Percentiles rank a stretch among this genome's conserved stretches.
phyloP scores from a whole-genome alignment of 2,329 filamentous ascomycete genomes.

The Blumeria hordei region DNA sequence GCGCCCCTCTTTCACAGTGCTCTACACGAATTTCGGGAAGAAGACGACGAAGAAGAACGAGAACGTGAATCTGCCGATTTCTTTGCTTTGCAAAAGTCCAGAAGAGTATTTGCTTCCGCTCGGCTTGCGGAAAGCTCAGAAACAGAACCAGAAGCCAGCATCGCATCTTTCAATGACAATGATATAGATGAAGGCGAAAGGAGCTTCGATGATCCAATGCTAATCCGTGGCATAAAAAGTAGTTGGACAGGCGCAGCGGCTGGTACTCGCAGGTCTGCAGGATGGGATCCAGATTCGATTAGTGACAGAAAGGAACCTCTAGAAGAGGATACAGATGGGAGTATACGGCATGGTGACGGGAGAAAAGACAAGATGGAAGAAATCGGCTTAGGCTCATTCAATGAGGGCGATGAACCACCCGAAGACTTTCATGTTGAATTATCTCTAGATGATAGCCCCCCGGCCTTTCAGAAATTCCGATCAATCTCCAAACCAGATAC shows the following conservation, averaged over 20 bases:
- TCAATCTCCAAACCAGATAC: conserved; percentile 11
- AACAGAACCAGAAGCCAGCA: conserved; percentile 46
- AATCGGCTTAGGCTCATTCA: conserved; percentile 51
- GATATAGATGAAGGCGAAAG: conserved; percentile 20
- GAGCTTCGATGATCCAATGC: conserved; percentile 22
- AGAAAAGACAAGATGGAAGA: conserved; percentile 56
- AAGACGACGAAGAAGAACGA: conserved; percentile 78
- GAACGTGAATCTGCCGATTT: conserved; percentile 84
- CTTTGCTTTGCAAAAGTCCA: conserved; percentile 72
- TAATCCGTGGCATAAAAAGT: conserved; percentile 29
- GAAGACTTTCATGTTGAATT: conserved; percentile 33
- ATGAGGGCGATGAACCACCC: conserved; percentile 33
- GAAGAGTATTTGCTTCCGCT: conserved; percentile 67
- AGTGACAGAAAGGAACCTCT: conserved; percentile 19
- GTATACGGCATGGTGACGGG: conserved; percentile 17
- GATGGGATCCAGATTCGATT: conserved; percentile 10
- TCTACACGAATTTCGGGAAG: conserved; percentile 72
- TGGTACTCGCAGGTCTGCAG: conserved; percentile 11
- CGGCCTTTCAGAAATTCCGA: conserved; percentile 35
- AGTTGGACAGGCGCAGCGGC: conserved; percentile 31
- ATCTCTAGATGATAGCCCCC: conserved; percentile 27
- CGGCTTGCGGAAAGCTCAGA: conserved; percentile 70
- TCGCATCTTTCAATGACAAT: conserved; percentile 28
- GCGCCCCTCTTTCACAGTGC: conserved; percentile 89
- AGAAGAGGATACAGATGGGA: conserved; percentile 12